A percentile compares a stretch with the other conserved stretches of the same genome.
phyloP scores from a whole-genome alignment of 441 rosid species.

The Populus hybrid region DNA sequence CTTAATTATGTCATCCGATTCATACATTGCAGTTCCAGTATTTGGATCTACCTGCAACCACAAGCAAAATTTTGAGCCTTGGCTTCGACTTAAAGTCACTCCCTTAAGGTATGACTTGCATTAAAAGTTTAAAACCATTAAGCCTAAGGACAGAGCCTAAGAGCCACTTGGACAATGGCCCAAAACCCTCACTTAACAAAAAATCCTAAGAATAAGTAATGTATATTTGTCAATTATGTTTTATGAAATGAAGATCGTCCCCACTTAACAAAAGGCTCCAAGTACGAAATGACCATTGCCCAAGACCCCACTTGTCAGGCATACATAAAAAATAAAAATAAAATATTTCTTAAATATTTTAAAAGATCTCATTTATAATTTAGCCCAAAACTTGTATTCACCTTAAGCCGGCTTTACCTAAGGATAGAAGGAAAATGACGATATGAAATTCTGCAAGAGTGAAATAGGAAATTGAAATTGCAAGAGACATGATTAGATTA shows the following conservation, averaged over 20 bases:
- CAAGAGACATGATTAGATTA: not conserved
- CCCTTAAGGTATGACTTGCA: not conserved
- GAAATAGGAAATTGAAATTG: not conserved
- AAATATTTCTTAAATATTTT: too few species aligned
- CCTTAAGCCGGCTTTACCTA: too few species aligned
- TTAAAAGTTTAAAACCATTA: not conserved
- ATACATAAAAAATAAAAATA: too few species aligned
- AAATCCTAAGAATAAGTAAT: too few species aligned
- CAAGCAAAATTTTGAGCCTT: slow-evolving; percentile 16
- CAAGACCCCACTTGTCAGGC: too few species aligned
- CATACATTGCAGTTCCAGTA: slow-evolving; percentile 89
- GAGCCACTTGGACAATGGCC: not conserved
- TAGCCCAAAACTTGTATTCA: too few species aligned
- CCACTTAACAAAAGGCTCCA: too few species aligned
- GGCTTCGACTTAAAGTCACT: slow-evolving; percentile 1
- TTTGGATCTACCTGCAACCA: slow-evolving; percentile 87
- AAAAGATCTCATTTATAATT: too few species aligned
- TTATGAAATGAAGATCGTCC: too few species aligned
- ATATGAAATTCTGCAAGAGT: not conserved
- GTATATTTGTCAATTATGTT: too few species aligned
- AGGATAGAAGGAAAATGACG: not conserved
- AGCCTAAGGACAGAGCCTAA: not conserved
- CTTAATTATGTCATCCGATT: slow-evolving; percentile 87
- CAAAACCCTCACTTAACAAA: too few species aligned
- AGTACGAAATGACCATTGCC: too few species aligned